phyloP scores from a whole-genome alignment of 768 basidiomycete species.

The Pulveroboletus sp. region DNA sequence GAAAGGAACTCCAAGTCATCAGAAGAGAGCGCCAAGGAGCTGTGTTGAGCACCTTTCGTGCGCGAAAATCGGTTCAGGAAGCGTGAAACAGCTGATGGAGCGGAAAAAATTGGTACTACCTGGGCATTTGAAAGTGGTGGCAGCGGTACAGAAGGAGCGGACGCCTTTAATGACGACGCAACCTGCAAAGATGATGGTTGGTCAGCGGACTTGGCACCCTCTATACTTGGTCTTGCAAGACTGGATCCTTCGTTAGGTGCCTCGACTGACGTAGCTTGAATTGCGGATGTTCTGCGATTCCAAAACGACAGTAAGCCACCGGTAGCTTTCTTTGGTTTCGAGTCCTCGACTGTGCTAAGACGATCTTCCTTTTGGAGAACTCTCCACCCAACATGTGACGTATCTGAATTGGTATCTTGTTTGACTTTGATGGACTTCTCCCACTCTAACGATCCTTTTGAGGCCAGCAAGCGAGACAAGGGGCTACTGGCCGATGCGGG shows the following conservation, averaged over 20 bases:
- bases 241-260: slow-evolving; percentile 14
- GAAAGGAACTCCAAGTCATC: slow-evolving; percentile 82
- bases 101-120: slow-evolving; percentile 13
- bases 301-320: slow-evolving; percentile 73
- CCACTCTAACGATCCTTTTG: slow-evolving; percentile 76
- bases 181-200: slow-evolving; percentile 9
- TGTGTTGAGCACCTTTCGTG: slow-evolving; percentile 36
- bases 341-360: slow-evolving; percentile 31
- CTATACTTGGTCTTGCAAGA: slow-evolving; percentile 30
- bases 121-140: slow-evolving; percentile 7
- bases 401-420: slow-evolving; percentile 44
- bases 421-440: slow-evolving; percentile 58
- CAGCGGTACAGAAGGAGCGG: slow-evolving; percentile 9
- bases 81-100: slow-evolving; percentile 73
- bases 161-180: slow-evolving; percentile 15
- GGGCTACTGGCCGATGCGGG: slow-evolving; percentile 55
- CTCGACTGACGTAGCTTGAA: slow-evolving; percentile 19
- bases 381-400: slow-evolving; percentile 66
- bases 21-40: slow-evolving; percentile 65
- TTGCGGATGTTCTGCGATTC: slow-evolving; percentile 39
- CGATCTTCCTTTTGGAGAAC: slow-evolving; percentile 53
- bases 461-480: slow-evolving; percentile 60
- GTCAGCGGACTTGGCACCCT: slow-evolving; percentile 16
- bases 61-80: slow-evolving; percentile 77
- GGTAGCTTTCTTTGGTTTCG: slow-evolving; percentile 43